Conservation (phyloP, 2,329 filamentous ascomycete species). For the Cyphellophora attinorum region DNA sequence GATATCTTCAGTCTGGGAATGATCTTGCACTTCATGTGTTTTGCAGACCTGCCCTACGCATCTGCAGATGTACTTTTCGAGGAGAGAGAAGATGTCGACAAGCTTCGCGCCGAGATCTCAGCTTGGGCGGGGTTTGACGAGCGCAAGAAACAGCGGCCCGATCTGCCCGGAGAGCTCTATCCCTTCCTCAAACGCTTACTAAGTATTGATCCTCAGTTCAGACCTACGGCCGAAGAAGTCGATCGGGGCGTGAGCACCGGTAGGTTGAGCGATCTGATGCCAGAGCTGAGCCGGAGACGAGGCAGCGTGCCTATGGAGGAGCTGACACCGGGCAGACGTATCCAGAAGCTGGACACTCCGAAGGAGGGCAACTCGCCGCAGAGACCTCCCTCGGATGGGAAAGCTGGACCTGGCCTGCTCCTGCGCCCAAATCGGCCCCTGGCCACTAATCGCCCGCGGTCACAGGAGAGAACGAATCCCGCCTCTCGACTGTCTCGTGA, state of each 20-base stretch:
- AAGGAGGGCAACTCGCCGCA: conserved; percentile 10
- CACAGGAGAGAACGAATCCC: conserved; percentile 1
- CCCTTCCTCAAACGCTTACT: conserved; percentile 72
- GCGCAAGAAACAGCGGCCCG: conserved; percentile 62
- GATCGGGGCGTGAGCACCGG: conserved; percentile 66
- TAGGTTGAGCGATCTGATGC: conserved; percentile 14
- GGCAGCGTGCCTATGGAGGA: conserved; percentile 9
- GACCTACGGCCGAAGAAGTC: conserved; percentile 81
- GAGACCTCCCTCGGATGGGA: conserved; percentile 2
- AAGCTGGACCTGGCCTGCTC: not conserved
- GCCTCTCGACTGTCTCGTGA: not conserved
- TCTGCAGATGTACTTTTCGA: conserved; percentile 79
- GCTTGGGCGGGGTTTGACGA: conserved; percentile 81
- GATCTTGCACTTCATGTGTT: conserved; percentile 98
- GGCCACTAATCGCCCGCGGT: not conserved
- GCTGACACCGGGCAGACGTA: conserved; percentile 14
- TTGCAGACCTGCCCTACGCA: conserved; percentile 74
- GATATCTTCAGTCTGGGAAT: conserved; percentile 98
- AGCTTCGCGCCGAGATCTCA: conserved; percentile 74
- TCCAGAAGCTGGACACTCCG: conserved; percentile 15
- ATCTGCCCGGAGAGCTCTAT: conserved; percentile 80
- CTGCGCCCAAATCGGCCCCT: not conserved
- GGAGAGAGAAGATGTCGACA: conserved; percentile 82
- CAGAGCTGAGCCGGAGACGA: conserved; percentile 2
- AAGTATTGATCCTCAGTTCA: conserved; percentile 62